A percentile compares a stretch with the other conserved stretches of the same genome.
Conservation (phyloP, 140 eudicot genomes). For the Ambrosia hybrid region DNA sequence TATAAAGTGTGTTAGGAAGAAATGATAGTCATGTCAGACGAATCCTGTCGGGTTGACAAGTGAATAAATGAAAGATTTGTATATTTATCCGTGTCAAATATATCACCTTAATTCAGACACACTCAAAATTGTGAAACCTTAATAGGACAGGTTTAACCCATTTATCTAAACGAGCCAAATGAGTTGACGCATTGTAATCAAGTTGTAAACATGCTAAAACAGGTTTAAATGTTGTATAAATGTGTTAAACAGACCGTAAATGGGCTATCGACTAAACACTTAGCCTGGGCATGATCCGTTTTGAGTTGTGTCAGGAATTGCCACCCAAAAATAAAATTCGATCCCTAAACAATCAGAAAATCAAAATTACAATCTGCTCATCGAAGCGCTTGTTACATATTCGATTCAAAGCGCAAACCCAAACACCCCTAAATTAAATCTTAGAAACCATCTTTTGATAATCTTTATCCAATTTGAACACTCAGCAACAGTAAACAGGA, state of each 20-base stretch:
- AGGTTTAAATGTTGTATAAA: background rate
- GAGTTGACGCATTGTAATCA: background rate
- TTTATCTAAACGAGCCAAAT: background rate
- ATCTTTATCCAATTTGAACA: conserved; percentile 8
- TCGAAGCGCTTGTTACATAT: background rate
- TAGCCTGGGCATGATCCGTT: too few species aligned
- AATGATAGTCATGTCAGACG: background rate
- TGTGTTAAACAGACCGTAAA: background rate
- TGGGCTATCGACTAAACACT: too few species aligned
- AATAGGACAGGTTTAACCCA: too few species aligned
- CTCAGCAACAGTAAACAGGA: background rate
- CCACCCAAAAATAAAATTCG: background rate
- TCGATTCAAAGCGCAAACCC: background rate
- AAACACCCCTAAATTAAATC: background rate
- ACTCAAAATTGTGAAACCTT: background rate
- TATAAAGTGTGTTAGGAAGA: background rate
- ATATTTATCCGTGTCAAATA: background rate
- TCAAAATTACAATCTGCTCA: too few species aligned
- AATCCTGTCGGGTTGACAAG: background rate
- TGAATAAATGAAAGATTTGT: background rate
- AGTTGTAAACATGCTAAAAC: background rate
- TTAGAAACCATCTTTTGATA: background rate
- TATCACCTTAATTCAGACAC: background rate
- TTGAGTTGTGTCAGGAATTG: background rate
- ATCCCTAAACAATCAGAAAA: background rate